Percentiles rank a stretch among this genome's conserved stretches.
Conservation (phyloP, 495 filamentous ascomycete genomes). For the Penicillium silybi region DNA sequence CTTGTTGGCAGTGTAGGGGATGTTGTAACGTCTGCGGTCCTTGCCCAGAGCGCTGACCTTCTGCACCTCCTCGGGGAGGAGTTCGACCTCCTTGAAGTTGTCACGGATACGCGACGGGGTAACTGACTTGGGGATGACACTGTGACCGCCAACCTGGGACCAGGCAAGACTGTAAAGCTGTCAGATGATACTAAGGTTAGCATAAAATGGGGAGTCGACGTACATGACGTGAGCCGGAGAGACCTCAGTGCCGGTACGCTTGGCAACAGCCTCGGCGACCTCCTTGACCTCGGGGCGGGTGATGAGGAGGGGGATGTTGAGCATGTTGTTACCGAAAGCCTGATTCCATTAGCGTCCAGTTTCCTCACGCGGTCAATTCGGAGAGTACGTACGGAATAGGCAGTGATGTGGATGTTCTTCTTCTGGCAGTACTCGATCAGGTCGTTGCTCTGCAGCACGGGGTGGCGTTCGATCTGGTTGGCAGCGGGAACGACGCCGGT, state of each 20-base stretch:
- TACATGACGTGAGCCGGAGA: constrained; percentile 41
- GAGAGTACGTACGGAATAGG: constrained; percentile 39
- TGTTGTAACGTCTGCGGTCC: constrained; percentile 45
- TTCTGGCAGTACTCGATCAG: constrained; percentile 41
- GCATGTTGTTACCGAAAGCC: constrained; percentile 49
- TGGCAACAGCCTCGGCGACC: constrained; percentile 38
- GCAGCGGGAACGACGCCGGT: constrained; percentile 45
- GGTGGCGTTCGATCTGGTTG: constrained; percentile 53
- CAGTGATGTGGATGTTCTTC: constrained; percentile 47
- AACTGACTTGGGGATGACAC: constrained; percentile 50
- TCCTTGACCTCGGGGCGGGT: constrained; percentile 41
- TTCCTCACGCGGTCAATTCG: neutral
- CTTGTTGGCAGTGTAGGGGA: constrained; percentile 41
- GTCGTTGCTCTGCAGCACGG: constrained; percentile 42
- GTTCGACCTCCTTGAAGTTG: constrained; percentile 49
- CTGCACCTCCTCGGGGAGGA: constrained; percentile 42
- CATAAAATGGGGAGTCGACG: neutral
- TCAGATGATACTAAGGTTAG: neutral
- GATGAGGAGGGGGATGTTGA: constrained; percentile 42
- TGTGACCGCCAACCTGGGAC: constrained; percentile 46
- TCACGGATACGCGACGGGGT: constrained; percentile 43
- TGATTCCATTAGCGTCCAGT: constrained; percentile 11
- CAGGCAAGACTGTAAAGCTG: constrained; percentile 35
- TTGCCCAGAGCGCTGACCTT: constrained; percentile 41
- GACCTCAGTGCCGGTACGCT: constrained; percentile 38